These are phyloP conservation scores for Fusarium sp. DNA, from an alignment of 2,329 filamentous ascomycete species.

Conservation along the genomic window DNA sequence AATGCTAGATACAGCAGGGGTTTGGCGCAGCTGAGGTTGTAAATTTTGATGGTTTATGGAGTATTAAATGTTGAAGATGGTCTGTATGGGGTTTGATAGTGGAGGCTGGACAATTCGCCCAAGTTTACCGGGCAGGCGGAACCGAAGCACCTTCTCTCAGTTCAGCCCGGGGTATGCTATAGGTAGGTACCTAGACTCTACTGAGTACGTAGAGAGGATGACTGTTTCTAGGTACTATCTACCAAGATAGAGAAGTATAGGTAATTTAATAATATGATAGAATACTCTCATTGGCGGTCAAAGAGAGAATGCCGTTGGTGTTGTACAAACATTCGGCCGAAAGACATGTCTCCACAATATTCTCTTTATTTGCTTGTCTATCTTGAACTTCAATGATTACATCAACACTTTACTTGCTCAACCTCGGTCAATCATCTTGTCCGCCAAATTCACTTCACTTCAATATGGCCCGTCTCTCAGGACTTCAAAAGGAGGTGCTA, in stretches of 20 bases:
- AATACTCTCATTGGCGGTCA: too few relatives aligned
- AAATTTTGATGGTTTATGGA: not conserved
- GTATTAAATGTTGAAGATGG: not conserved
- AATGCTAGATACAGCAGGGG: not conserved
- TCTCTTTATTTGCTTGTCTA: conserved; percentile 11
- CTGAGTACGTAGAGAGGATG: too few relatives aligned
- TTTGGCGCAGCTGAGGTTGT: not conserved
- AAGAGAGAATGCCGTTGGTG: not conserved
- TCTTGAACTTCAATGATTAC: conserved; percentile 11
- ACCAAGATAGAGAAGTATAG: too few relatives aligned
- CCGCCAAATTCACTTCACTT: not conserved
- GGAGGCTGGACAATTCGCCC: not conserved
- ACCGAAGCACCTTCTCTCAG: too few relatives aligned
- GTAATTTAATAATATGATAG: too few relatives aligned
- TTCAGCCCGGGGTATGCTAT: not conserved
- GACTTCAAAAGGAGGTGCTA: conserved; percentile 90
- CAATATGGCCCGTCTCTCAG: conserved; percentile 69
- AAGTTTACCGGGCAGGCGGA: too few relatives aligned
- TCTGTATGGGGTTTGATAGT: not conserved
- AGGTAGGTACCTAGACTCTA: not conserved
- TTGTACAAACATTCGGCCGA: not conserved
- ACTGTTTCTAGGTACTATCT: too few relatives aligned
- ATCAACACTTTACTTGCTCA: conserved; percentile 8
- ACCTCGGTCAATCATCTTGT: not conserved
- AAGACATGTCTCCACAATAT: conserved; percentile 27